phyloP scores from a whole-genome alignment of 768 basidiomycete species.

The Chalciporus piperatus region DNA sequence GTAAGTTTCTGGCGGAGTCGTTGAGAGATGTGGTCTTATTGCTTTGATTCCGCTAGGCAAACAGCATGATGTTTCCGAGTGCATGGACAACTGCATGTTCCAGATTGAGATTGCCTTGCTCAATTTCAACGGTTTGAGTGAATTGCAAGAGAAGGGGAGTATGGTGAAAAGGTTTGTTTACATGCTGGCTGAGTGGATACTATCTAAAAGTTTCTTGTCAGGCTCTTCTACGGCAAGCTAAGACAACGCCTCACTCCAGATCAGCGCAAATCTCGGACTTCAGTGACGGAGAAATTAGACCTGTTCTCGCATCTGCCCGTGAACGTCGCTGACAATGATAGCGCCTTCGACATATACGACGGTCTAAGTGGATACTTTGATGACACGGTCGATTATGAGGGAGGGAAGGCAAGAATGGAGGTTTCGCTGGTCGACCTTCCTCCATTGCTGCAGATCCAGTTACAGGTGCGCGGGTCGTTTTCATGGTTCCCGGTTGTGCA shows the following conservation, averaged over 20 bases:
- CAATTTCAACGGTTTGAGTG: slow-evolving; percentile 53
- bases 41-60: slow-evolving; percentile 52
- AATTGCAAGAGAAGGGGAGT: slow-evolving; percentile 60
- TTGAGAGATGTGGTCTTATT: background rate
- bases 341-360: slow-evolving; percentile 90
- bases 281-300: slow-evolving; percentile 84
- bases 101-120: slow-evolving; percentile 92
- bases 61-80: slow-evolving; percentile 98
- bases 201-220: slow-evolving; percentile 26
- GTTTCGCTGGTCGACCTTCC: slow-evolving; percentile 83
- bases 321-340: slow-evolving; percentile 87
- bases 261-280: slow-evolving; percentile 42
- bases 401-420: slow-evolving; percentile 84
- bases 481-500: background rate
- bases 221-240: slow-evolving; percentile 88
- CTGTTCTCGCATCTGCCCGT: slow-evolving; percentile 92
- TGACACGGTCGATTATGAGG: slow-evolving; percentile 83
- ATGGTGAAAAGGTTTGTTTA: slow-evolving; percentile 72
- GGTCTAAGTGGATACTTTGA: slow-evolving; percentile 91
- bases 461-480: slow-evolving; percentile 61
- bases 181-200: background rate
- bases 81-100: slow-evolving; percentile 99
- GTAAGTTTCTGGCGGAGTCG: slow-evolving; percentile 40
- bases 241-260: slow-evolving; percentile 53
- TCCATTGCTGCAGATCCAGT: slow-evolving; percentile 89